phyloP scores from a whole-genome alignment of 306 rosid genomes.

The Vachellia pachyceras region DNA sequence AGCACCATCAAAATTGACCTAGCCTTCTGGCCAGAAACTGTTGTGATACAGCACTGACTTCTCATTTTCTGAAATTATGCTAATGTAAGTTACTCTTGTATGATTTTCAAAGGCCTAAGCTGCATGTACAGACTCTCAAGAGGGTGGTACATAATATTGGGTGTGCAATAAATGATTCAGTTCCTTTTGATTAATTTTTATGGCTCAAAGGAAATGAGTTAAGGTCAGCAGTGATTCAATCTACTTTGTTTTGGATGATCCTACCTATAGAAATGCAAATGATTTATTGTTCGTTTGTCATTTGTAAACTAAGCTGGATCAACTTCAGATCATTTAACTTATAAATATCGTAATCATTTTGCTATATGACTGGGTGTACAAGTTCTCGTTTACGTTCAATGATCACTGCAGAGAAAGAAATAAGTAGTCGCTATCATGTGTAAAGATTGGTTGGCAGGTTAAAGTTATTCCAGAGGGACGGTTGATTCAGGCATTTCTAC shows the following conservation, averaged over 20 bases:
- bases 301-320: neutral
- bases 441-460: neutral
- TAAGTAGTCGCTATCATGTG: neutral
- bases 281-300: neutral
- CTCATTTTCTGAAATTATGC: conserved; percentile 25
- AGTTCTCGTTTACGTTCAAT: neutral
- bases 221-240: neutral
- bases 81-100: conserved; percentile 16
- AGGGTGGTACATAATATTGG: conserved; percentile 36
- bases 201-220: neutral
- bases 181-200: conserved; percentile 15
- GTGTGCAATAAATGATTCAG: conserved; percentile 27
- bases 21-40: conserved; percentile 35
- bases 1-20: conserved; percentile 36
- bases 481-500: neutral
- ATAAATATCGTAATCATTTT: neutral
- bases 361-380: neutral
- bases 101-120: conserved; percentile 20
- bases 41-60: conserved; percentile 18
- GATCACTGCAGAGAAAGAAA: neutral
- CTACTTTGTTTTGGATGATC: neutral
- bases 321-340: neutral
- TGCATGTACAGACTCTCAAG: conserved; percentile 29
- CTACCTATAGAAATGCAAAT: neutral
- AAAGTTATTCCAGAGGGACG: neutral